phyloP scores from a whole-genome alignment of 2,329 filamentous ascomycete species.

The Neoarthrinium moseri region DNA sequence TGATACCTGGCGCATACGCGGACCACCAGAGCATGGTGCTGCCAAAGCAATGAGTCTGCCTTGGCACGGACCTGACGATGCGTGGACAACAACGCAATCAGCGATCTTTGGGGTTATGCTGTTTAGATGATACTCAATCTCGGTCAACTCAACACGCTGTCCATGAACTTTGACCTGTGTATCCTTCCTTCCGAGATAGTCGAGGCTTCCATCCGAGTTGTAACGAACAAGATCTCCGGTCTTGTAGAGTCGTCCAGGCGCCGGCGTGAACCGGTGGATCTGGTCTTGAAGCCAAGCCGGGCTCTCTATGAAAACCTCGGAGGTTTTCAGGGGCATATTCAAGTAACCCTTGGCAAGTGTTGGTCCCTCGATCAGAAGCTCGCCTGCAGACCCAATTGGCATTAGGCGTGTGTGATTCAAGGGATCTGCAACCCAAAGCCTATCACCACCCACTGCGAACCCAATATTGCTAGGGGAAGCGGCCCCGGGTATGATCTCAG shows the following conservation, averaged over 20 bases:
- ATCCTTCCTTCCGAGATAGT: slow-evolving; percentile 7
- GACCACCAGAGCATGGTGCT: slow-evolving; percentile 22
- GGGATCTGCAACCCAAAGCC: slow-evolving; percentile 1
- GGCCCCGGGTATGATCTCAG: slow-evolving; percentile 27
- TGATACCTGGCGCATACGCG: slow-evolving; percentile 11
- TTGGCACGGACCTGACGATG: slow-evolving; percentile 14
- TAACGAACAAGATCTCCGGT: slow-evolving; percentile 1
- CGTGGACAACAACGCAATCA: slow-evolving; percentile 4
- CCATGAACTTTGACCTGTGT: slow-evolving; percentile 1
- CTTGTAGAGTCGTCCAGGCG: background rate
- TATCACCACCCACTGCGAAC: background rate
- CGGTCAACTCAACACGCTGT: slow-evolving; percentile 36
- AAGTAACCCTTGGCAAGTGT: slow-evolving; percentile 4
- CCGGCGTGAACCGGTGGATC: background rate
- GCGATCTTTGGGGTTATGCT: background rate
- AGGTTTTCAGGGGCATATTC: background rate
- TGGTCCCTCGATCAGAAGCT: slow-evolving; percentile 4
- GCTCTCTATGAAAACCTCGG: slow-evolving; percentile 1
- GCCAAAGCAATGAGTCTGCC: slow-evolving; percentile 18
- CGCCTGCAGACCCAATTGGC: slow-evolving; percentile 1
- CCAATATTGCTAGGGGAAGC: slow-evolving; percentile 1
- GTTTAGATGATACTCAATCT: slow-evolving; percentile 11
- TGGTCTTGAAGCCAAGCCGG: slow-evolving; percentile 11
- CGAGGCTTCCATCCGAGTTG: slow-evolving; percentile 1
- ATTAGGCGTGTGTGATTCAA: background rate